Percentiles rank a stretch among this genome's conserved stretches.
Evolutionary conservation across 306 rosid genomes (phyloP).

Genomic region (Begonia masoniana): DNA sequence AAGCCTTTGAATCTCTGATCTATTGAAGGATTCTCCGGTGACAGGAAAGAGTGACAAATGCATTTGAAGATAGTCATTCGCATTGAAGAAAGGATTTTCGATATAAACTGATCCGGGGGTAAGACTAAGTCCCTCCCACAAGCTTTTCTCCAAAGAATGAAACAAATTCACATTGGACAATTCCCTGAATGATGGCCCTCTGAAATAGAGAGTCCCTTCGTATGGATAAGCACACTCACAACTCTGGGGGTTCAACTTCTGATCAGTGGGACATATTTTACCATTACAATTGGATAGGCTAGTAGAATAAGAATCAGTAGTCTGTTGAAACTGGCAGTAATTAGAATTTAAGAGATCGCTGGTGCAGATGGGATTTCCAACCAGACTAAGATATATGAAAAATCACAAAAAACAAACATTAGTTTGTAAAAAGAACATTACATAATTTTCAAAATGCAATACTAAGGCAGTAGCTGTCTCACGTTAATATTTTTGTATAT

Average conservation of each 20-base stretch:
- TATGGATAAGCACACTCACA: conserved; percentile 85
- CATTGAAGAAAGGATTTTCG: conserved; percentile 59
- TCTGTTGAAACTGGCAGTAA: conserved; percentile 45
- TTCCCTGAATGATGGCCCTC: conserved; percentile 76
- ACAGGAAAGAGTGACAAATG: conserved; percentile 76
- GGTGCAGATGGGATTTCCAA: conserved; percentile 76
- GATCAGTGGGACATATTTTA: conserved; percentile 39
- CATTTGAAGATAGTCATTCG: conserved; percentile 71
- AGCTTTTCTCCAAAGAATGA: conserved; percentile 54
- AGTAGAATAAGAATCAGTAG: conserved; percentile 49
- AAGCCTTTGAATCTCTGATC: conserved; percentile 63
- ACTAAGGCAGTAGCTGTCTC: conserved; percentile 16
- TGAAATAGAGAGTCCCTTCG: conserved; percentile 57
- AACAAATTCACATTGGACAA: conserved; percentile 38
- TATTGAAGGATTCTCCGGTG: conserved; percentile 39
- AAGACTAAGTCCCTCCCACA: conserved; percentile 52
- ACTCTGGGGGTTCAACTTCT: conserved; percentile 74
- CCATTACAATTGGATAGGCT: conserved; percentile 47
- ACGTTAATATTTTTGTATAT: conserved; percentile 56
- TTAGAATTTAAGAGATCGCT: conserved; percentile 23
- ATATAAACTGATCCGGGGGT: conserved; percentile 77
- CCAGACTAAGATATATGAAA: conserved; percentile 37
- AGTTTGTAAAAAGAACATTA: conserved; percentile 1
- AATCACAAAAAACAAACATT: conserved; percentile 10
- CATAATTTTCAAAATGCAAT: conserved; percentile 2